These are phyloP conservation scores for Chamaecrista fasciculata DNA, from an alignment of 306 rosid genomes.

Conservation along the genomic window DNA sequence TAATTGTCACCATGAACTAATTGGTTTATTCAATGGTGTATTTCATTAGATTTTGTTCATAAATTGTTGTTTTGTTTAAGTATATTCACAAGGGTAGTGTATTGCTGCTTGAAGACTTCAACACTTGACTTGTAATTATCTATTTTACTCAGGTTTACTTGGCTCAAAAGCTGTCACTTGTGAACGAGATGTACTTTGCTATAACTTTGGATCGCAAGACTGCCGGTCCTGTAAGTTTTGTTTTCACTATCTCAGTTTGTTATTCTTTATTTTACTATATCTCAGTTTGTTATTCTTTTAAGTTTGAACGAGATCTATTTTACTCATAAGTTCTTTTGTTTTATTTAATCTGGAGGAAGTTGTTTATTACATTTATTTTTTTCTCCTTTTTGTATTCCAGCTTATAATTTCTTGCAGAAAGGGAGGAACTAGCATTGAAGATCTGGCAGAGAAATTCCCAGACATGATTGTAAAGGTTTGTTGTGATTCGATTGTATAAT, in stretches of 20 bases:
- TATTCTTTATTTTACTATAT: constrained; percentile 18
- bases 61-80: neutral
- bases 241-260: constrained; percentile 23
- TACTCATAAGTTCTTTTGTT: constrained; percentile 12
- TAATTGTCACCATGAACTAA: no score
- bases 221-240: constrained; percentile 86
- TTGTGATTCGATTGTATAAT: constrained; percentile 25
- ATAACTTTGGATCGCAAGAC: constrained; percentile 87
- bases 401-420: constrained; percentile 90
- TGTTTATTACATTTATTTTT: constrained; percentile 5
- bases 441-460: constrained; percentile 97
- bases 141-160: constrained; percentile 68
- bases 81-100: neutral
- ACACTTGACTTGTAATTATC: constrained; percentile 24
- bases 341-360: neutral
- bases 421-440: constrained; percentile 99
- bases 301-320: no score
- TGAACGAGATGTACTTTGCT: constrained; percentile 97
- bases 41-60: constrained; percentile 8
- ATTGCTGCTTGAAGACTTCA: neutral
- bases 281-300: no score
- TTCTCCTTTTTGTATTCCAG: constrained; percentile 40
- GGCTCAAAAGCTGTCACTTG: constrained; percentile 83
- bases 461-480: constrained; percentile 86
- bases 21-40: neutral